Evolutionary conservation across 1,284 basidiomycete species (phyloP), one percentile per base, ranked within the genome.

Genomic region (Grifola frondosa): DNA sequence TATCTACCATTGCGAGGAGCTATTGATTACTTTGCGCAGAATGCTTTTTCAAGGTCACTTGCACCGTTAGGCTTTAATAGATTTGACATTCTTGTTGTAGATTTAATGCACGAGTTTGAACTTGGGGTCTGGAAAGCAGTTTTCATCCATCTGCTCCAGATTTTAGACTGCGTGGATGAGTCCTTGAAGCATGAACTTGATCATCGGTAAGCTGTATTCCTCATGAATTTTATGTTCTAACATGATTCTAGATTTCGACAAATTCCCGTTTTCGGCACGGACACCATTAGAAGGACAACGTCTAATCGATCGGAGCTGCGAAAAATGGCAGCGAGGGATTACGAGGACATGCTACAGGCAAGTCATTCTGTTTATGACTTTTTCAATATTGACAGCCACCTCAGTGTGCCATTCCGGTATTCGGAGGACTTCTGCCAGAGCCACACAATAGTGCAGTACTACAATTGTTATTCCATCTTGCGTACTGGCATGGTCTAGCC

Each of bases 101-200:
- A 71, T 42, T 21, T 64, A 8, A 30, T 70, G 32, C 68, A 70
- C 36, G 63, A 69, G 41, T 52, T 64, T 25, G 64, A 69, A 37
- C 47, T 68, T 0, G 68, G 67, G 1, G 57, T 66, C 0, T 70
- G 68, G 67, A 70, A 65, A 39, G 37, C 48, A 0, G 20, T 66
- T 0, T 61, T 70, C 24, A 56, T 44, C 0, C 70, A 73, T 40
- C 44, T 70, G 0, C 33, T 70, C 1, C 61, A 65, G 1, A 57
- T 70, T 2, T 46, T 70, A 0, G 43, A 65, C 24, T 26, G 46
- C 13, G 13, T 28, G 10, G 50, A 31, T 11, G 16, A 9, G 0
- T 38, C 44, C 5, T 20, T 31, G 4, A 41, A 53, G 1, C 23
- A 46, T 4, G 39, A 42, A 22, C 37, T 60, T 8, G 50, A 60